Percentiles rank a stretch among this genome's conserved stretches.
phyloP scores from a whole-genome alignment of 768 basidiomycete species.

The Tylopilus plumbeoviolaceoides region DNA sequence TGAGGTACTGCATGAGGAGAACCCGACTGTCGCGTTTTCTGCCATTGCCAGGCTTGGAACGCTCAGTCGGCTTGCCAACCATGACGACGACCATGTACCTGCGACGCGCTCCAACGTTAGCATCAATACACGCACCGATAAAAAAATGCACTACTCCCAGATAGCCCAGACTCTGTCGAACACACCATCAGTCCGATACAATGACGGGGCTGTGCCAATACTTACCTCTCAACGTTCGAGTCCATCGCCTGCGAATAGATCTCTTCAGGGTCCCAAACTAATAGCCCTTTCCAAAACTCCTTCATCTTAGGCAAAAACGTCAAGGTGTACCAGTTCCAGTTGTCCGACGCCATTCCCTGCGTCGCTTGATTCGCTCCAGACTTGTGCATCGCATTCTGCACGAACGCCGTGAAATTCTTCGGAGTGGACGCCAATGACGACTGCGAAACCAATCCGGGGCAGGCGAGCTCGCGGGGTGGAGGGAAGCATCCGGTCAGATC shows the following conservation, averaged over 20 bases:
- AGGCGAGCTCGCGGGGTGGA: conserved; percentile 71
- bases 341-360: conserved; percentile 41
- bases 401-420: conserved; percentile 62
- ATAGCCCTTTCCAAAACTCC: conserved; percentile 73
- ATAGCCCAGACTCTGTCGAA: conserved; percentile 71
- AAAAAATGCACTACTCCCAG: conserved; percentile 45
- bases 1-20: conserved; percentile 84
- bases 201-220: not conserved
- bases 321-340: conserved; percentile 70
- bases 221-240: conserved; percentile 40
- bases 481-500: conserved; percentile 89
- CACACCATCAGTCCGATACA: not conserved
- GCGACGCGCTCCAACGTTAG: not conserved
- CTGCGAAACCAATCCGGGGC: conserved; percentile 67
- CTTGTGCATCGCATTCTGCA: conserved; percentile 67
- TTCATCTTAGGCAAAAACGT: conserved; percentile 73
- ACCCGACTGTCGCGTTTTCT: conserved; percentile 96
- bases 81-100: conserved; percentile 93
- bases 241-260: conserved; percentile 50
- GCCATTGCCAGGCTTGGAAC: conserved; percentile 89
- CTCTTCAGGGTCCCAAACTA: conserved; percentile 55
- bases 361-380: conserved; percentile 55
- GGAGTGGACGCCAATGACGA: conserved; percentile 41
- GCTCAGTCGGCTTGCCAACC: conserved; percentile 91
- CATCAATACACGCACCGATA: not conserved